Base-by-base conservation (phyloP, 352 stramenopile species). In the Pythium vanterpoolii region DNA sequence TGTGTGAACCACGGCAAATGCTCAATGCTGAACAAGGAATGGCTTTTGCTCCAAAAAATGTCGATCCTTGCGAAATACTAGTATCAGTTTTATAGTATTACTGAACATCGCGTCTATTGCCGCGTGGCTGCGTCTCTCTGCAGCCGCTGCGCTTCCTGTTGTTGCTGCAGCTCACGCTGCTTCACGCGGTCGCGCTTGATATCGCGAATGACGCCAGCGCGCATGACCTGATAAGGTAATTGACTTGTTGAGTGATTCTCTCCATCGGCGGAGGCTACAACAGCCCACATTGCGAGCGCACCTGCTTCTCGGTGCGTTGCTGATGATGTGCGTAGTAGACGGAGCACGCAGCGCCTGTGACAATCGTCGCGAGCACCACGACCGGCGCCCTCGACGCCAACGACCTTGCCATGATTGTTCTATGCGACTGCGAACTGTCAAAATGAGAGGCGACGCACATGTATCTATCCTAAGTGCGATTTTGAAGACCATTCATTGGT, bases 251-350 rank as follows among this genome's bases (percentile, higher is more conserved):
- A 33, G 19, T 23, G 26, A 26, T 27, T 33, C 6, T 18, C 28
- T 7, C 46, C 28, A 26, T 26, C 47, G 56, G 21, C 7, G 21
- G 46, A 38, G 18, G 28, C 39, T 11, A 42, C n/a, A 16, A 14
- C 10, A 16, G n/a, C 23, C 44, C 16, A 23, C 1, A 48, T 3
- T 40, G 1, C 23, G 16, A 24, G 58, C 68, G 26, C 27, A 93
- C 80, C 77, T 90, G 67, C 57, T 90, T 93, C 51, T 90, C 80
- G 7, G 62, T 64, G 34, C 69, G 64, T 48, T 93, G 83, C 72
- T 93, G 83, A 62, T 89, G 52, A 67, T 93, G 83, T n/a, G 83
- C 83, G 39, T 87, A 93, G 55, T 80, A 93, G 28, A 93, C 71
- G 23, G 79, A 70, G 67, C 80, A 89, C n/a, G 28, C 63, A 0